Conservation (phyloP, 1,284 basidiomycete genomes). For the Marasmius fiardii region DNA sequence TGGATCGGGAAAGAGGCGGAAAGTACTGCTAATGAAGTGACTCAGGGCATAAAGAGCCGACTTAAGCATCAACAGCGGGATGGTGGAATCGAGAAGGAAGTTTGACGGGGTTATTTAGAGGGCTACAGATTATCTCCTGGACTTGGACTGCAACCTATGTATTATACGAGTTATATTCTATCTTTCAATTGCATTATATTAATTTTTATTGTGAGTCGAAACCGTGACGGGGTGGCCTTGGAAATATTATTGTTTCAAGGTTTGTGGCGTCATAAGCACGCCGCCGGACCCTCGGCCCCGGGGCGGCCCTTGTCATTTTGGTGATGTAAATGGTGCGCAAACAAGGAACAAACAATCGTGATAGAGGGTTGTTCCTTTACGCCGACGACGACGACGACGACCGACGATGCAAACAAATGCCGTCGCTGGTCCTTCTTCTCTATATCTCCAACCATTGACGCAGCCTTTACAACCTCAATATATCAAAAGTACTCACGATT, state of each 20-base stretch:
- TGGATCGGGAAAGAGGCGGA: slow-evolving; percentile 34
- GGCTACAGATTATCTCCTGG: too few relatives aligned
- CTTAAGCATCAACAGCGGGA: slow-evolving; percentile 31
- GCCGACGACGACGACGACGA: slow-evolving; percentile 4
- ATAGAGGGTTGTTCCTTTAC: neutral
- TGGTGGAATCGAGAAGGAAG: slow-evolving; percentile 32
- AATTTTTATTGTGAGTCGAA: too few relatives aligned
- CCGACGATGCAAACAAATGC: slow-evolving; percentile 25
- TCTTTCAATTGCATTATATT: too few relatives aligned
- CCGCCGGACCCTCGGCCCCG: too few relatives aligned
- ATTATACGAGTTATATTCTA: too few relatives aligned
- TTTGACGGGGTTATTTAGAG: too few relatives aligned
- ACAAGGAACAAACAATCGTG: slow-evolving; percentile 4
- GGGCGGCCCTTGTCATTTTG: neutral
- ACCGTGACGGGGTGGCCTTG: too few relatives aligned
- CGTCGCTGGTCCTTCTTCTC: slow-evolving; percentile 36
- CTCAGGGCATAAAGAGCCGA: slow-evolving; percentile 26
- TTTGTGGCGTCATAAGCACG: neutral
- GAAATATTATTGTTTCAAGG: too few relatives aligned
- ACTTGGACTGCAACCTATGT: too few relatives aligned
- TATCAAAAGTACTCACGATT: slow-evolving; percentile 71
- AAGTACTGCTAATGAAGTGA: slow-evolving; percentile 25
- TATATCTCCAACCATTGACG: slow-evolving; percentile 17
- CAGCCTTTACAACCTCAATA: slow-evolving; percentile 24
- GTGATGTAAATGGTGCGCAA: neutral